These are phyloP conservation scores for Singerocomus inundabilis DNA, from an alignment of 1,284 basidiomycete species.

Conservation along the genomic window DNA sequence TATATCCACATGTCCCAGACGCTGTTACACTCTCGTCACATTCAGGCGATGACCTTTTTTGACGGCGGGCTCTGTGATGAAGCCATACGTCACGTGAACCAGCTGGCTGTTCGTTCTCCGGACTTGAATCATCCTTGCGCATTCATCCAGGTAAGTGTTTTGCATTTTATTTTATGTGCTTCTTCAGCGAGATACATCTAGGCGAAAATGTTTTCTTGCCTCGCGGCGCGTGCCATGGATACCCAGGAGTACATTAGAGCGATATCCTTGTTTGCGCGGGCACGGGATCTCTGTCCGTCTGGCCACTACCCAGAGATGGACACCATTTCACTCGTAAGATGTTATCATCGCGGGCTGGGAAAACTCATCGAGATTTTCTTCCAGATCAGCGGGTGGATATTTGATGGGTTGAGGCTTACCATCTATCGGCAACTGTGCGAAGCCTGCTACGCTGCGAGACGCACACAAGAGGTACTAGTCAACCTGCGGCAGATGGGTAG, in stretches of 20 bases:
- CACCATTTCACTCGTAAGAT: conserved; percentile 16
- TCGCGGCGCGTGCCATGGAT: conserved; percentile 9
- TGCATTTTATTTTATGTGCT: not conserved
- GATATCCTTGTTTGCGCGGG: conserved; percentile 2
- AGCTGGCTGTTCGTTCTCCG: conserved; percentile 6
- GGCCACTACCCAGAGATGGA: conserved; percentile 1
- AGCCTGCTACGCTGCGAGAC: conserved; percentile 1
- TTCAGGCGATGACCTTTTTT: conserved; percentile 18
- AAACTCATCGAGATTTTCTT: not conserved
- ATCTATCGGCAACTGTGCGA: conserved; percentile 14
- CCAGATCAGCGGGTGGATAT: conserved; percentile 25
- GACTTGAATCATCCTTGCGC: not conserved
- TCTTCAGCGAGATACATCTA: not conserved
- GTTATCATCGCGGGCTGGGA: not conserved
- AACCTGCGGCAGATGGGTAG: conserved; percentile 4
- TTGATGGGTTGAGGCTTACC: conserved; percentile 10
- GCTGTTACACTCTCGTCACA: not conserved
- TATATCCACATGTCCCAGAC: not conserved
- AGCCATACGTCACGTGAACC: conserved; percentile 2
- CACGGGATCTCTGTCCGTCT: conserved; percentile 12
- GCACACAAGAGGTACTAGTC: not conserved
- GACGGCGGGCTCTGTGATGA: conserved; percentile 1
- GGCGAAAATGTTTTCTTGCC: conserved; percentile 19
- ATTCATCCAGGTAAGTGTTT: conserved; percentile 17
- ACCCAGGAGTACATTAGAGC: conserved; percentile 1